These are phyloP conservation scores for Panaeolus cyanescens DNA, from an alignment of 768 basidiomycete species.

Conservation along the genomic window DNA sequence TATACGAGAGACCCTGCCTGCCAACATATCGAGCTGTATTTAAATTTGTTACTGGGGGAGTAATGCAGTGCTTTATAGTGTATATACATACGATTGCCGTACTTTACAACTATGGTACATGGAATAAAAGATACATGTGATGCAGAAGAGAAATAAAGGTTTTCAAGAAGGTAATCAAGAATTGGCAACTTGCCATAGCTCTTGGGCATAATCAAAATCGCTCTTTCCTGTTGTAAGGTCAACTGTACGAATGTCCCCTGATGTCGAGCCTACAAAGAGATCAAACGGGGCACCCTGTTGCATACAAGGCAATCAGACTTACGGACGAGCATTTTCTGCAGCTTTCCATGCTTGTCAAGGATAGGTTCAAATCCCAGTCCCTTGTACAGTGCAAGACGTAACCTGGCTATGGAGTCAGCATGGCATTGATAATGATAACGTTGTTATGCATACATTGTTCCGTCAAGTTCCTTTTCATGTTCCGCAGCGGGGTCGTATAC, in stretches of 20 bases:
- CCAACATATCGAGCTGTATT: no score
- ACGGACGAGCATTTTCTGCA: constrained; percentile 71
- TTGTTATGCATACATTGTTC: constrained; percentile 54
- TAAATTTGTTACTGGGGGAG: background rate
- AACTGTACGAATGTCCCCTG: constrained; percentile 46
- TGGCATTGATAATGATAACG: constrained; percentile 1
- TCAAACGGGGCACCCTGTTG: background rate
- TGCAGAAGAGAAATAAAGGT: background rate
- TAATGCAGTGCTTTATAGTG: background rate
- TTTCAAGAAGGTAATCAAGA: constrained; percentile 29
- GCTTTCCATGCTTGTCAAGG: constrained; percentile 48
- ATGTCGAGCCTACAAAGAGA: constrained; percentile 43
- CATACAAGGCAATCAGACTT: constrained; percentile 27
- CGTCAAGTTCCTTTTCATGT: constrained; percentile 69
- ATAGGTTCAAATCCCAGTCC: constrained; percentile 74
- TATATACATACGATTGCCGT: constrained; percentile 11
- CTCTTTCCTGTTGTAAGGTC: constrained; percentile 35
- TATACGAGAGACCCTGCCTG: background rate
- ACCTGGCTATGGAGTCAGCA: constrained; percentile 35
- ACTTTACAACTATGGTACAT: constrained; percentile 12
- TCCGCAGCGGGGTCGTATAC: constrained; percentile 72
- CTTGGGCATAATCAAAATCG: constrained; percentile 38
- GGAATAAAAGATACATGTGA: background rate
- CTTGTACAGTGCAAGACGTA: constrained; percentile 70
- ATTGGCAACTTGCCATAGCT: constrained; percentile 46